A percentile compares a stretch with the other conserved stretches of the same genome.
These are phyloP conservation scores for Ogataea hybrid DNA, from an alignment of 1,139 yeast genomes.

Conservation along the genomic window DNA sequence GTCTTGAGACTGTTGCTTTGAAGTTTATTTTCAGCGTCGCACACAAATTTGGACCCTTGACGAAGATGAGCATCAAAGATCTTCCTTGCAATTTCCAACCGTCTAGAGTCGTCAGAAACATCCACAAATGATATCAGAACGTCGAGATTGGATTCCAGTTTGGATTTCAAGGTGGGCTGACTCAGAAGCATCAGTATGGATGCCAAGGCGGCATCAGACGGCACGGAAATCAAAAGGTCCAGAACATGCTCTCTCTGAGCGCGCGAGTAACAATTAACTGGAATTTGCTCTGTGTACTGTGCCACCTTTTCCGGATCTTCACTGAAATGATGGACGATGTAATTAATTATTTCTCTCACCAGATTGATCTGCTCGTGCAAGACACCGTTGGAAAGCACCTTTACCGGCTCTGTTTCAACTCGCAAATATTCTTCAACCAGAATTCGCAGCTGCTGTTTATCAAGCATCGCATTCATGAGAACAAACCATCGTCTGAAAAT, in stretches of 20 bases:
- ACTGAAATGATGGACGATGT: conserved; percentile 14
- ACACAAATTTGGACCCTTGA: conserved; percentile 10
- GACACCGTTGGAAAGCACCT: conserved; percentile 28
- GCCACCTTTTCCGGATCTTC: conserved; percentile 5
- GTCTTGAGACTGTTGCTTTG: background rate
- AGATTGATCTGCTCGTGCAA: conserved; percentile 47
- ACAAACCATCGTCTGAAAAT: conserved; percentile 58
- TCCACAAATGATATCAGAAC: conserved; percentile 30
- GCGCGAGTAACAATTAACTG: conserved; percentile 50
- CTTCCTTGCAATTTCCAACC: conserved; percentile 4
- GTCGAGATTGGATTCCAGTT: conserved; percentile 43
- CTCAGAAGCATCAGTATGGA: conserved; percentile 31
- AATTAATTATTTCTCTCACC: conserved; percentile 32
- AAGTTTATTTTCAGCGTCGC: background rate
- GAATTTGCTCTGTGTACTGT: conserved; percentile 34
- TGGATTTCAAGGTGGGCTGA: conserved; percentile 52
- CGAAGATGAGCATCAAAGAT: conserved; percentile 18
- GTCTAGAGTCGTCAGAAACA: conserved; percentile 20
- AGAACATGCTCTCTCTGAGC: conserved; percentile 39
- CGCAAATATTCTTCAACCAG: conserved; percentile 21
- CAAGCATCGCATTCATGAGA: conserved; percentile 40
- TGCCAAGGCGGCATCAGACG: background rate
- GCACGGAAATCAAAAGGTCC: conserved; percentile 31
- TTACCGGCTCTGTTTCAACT: conserved; percentile 13
- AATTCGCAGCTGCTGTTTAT: conserved; percentile 18